Conservation (phyloP, 2,329 filamentous ascomycete species). For the Akanthomyces muscarius region DNA sequence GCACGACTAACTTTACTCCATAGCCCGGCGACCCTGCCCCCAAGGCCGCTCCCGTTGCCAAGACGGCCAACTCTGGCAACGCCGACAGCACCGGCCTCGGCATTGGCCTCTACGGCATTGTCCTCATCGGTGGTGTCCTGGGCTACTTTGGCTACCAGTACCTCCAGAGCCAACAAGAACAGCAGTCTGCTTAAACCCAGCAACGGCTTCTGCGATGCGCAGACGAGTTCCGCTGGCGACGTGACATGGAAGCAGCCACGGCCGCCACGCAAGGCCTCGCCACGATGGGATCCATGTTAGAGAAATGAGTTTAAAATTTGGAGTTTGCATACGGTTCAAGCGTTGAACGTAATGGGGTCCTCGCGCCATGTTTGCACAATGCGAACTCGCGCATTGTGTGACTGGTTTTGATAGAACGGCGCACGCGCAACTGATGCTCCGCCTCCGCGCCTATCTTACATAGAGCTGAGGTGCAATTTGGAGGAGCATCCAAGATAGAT, state of each 20-base stretch:
- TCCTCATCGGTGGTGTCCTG: conserved; percentile 70
- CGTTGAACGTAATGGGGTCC: conserved; percentile 10
- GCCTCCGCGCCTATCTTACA: conserved; percentile 6
- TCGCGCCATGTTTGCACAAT: not conserved
- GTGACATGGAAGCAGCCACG: not conserved
- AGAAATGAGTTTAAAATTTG: conserved; percentile 4
- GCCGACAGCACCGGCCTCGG: conserved; percentile 58
- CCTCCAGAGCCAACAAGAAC: conserved; percentile 57
- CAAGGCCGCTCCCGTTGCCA: conserved; percentile 50
- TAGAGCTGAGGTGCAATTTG: not conserved
- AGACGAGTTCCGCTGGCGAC: not conserved
- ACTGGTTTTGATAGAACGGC: conserved; percentile 16
- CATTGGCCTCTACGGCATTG: conserved; percentile 74
- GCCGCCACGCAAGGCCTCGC: not conserved
- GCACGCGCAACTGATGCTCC: conserved; percentile 16
- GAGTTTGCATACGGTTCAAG: conserved; percentile 15
- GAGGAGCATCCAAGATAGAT: conserved; percentile 4
- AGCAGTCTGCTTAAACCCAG: conserved; percentile 25
- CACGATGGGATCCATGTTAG: not conserved
- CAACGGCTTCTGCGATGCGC: not conserved
- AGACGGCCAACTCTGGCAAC: conserved; percentile 47
- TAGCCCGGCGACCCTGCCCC: conserved; percentile 76
- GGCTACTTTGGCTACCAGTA: conserved; percentile 86
- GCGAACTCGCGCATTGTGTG: conserved; percentile 1
- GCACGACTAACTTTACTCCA: conserved; percentile 13